Evolutionary conservation across 2,329 filamentous ascomycete genomes (phyloP), one percentile per base, ranked within the genome.

Genomic region (Myriosclerotinia duriaeana): DNA sequence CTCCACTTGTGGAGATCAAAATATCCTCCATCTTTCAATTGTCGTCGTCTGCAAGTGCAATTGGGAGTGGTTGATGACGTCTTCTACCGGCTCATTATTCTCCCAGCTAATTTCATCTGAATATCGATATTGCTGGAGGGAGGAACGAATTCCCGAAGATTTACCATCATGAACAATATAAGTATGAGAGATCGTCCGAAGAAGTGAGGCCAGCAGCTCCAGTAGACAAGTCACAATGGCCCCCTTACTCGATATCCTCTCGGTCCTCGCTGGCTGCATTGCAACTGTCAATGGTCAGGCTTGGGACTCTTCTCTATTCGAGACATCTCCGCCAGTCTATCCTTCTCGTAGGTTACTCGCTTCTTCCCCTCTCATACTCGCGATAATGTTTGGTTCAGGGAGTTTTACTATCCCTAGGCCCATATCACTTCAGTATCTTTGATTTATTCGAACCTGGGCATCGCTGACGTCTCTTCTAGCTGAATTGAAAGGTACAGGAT

Each of bases 401-500:
- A 12, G 17, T 22, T 12, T n/a, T 12, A 20, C 38, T 26, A 11
- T 22, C 14, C 20, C 14, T 26, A 2, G 8, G 7, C 3, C 20
- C 14, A 50, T 20, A 54, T 14, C 15, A 44, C 20, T 30, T 34
- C 14, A 7, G 2, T 34, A 8, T 15, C 1, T 34, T 44, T 36
- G n/a, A 36, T 12, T 17, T 36, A 20, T 34, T 56, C 11, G 2
- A 20, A 48, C 14, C 38, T 30, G 38, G 36, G 8, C 14, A 50
- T 44, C 6, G 17, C 64, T 70, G 46, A 71, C 54, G 53, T 42
- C 74, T 63, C 67, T 40, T 64, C 62, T 17, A 72, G 66, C 48
- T 67, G 66, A 52, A 54, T 55, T 54, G n/a, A 46, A 65, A 53
- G 63, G 54, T 15, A 38, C 55, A 52, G 68, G 69, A 22, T 93